Percentiles rank a stretch among this genome's conserved stretches.
phyloP scores from a whole-genome alignment of 805 yeast genomes.

The Sporopachydermia lactativora region DNA sequence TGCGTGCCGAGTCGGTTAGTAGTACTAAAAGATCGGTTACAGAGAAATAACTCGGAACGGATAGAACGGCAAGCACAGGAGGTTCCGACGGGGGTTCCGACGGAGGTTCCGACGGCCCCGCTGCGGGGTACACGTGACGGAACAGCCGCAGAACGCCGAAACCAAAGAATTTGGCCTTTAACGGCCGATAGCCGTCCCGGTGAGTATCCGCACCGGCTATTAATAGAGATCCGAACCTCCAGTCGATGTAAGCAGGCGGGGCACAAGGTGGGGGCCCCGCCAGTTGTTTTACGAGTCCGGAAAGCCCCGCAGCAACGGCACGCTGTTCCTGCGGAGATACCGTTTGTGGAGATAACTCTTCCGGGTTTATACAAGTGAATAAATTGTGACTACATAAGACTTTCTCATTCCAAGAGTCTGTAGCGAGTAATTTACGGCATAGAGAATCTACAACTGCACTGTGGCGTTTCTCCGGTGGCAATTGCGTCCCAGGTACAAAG shows the following conservation, averaged over 20 bases:
- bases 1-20: slow-evolving; percentile 47
- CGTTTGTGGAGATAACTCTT: not conserved
- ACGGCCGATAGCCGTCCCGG: slow-evolving; percentile 21
- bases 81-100: slow-evolving; percentile 33
- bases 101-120: slow-evolving; percentile 10
- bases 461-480: not conserved
- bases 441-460: not conserved
- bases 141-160: slow-evolving; percentile 59
- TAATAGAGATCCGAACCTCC: slow-evolving; percentile 9
- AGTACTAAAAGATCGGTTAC: slow-evolving; percentile 75
- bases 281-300: not conserved
- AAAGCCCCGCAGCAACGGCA: not conserved
- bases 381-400: not conserved
- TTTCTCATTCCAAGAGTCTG: not conserved
- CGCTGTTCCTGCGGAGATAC: not conserved
- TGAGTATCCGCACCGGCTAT: slow-evolving; percentile 4
- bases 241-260: slow-evolving; percentile 6
- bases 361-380: not conserved
- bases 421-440: not conserved
- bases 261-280: not conserved
- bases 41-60: slow-evolving; percentile 78
- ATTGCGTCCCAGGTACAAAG: not conserved
- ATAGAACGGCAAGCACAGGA: slow-evolving; percentile 62
- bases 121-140: slow-evolving; percentile 7
- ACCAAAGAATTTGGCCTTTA: slow-evolving; percentile 54